Percentiles rank a stretch among this genome's conserved stretches.
phyloP scores from a whole-genome alignment of 1,284 basidiomycete species.

The Leccinum subrobustum region DNA sequence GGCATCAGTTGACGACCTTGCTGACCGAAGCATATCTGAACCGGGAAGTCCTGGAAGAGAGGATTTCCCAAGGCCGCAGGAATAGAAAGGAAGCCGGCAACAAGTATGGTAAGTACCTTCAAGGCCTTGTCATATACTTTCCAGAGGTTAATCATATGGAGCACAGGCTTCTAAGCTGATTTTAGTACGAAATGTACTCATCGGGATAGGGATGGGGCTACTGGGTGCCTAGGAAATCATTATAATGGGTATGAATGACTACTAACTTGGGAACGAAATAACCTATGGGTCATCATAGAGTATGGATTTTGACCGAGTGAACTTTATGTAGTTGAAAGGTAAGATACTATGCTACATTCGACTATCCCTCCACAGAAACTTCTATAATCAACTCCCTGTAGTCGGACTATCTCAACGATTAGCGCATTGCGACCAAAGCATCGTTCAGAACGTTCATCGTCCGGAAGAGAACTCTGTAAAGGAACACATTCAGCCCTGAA shows the following conservation, averaged over 20 bases:
- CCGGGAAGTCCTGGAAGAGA: constrained; percentile 74
- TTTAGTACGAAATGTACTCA: not conserved
- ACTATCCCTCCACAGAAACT: not conserved
- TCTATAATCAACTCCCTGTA: not conserved
- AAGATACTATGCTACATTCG: constrained; percentile 27
- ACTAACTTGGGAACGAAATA: not conserved
- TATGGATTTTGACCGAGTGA: not conserved
- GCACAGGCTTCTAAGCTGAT: constrained; percentile 37
- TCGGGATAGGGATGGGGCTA: not conserved
- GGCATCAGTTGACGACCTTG: constrained; percentile 75
- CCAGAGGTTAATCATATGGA: not conserved
- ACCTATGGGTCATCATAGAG: not conserved
- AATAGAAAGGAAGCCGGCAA: constrained; percentile 85
- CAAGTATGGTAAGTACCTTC: constrained; percentile 64
- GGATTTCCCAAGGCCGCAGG: constrained; percentile 72
- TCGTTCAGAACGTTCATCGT: constrained; percentile 13
- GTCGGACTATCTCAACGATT: not conserved
- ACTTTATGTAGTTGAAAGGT: constrained; percentile 2
- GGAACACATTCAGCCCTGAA: constrained; percentile 7
- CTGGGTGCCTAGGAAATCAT: no score
- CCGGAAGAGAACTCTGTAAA: constrained; percentile 35
- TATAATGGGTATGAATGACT: not conserved
- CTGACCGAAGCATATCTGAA: constrained; percentile 78
- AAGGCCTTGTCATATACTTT: not conserved
- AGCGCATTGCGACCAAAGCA: not conserved